Evolutionary conservation across 108 stramenopile genomes (phyloP), one percentile per base, ranked within the genome.

Genomic region (Cyclotella baltica): DNA sequence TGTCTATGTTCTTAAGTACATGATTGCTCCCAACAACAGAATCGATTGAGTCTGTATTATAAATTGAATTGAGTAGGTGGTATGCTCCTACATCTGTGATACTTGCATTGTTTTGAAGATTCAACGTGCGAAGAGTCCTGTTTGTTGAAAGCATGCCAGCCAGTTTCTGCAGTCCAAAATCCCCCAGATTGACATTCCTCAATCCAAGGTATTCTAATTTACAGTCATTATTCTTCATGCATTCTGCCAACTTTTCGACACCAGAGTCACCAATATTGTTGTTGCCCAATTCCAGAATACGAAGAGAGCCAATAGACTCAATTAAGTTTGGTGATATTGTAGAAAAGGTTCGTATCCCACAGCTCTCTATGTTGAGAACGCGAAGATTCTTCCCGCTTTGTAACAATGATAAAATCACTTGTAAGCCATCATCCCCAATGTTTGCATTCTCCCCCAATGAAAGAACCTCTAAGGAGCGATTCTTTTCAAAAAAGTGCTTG

Each of bases 261-360:
- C 86, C 88, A 5, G 62, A 38, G 23, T 78, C 62, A 10, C 81
- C 76, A 64, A 92, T 81, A 11, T 69, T 52, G 61, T 92, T 92
- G 43, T 69, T 79, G 38, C 74, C 70, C 67, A 92, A 73, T 47
- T 86, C 84, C 56, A 78, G 50, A 27, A 72, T 46, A 31, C 55
- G 70, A 34, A 78, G 56, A 19, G 62, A 70, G 19, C 73, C 64
- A 23, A 36, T 18, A 35, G 61, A n/a, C 18, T 3, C 19, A 29
- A 78, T 40, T 15, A 71, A 56, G 19, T 33, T n/a, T n/a, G n/a
- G n/a, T n/a, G n/a, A 72, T 19, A 38, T 16, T 4, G 28, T 55
- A 13, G 70, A 70, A 0, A 20, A 11, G 2, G 0, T 4, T 16
- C 70, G 56, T 15, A 66, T 28, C 3, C 78, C 78, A 40, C 70